Base-by-base conservation (phyloP, 202 grass and related monocot genomes). In the Schoenoplectus tabernaemontani region DNA sequence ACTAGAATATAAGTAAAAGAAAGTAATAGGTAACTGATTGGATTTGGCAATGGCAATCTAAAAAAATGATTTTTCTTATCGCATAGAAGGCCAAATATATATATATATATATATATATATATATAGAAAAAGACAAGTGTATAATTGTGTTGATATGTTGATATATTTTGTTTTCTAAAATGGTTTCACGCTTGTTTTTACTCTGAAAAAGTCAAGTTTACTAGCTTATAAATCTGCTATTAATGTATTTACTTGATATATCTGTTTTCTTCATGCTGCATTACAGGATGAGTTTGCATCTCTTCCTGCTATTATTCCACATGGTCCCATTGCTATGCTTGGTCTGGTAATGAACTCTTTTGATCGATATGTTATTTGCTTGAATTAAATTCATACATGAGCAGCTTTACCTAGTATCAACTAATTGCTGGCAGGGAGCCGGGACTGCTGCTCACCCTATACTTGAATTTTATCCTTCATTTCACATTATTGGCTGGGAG, bases 281-380 rank as follows among this genome's bases (percentile, higher is more conserved):
- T 61, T 89, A n/a, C 77, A 97, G 91, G 94, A 93, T 84, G 91
- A 93, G 66, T 93, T 93, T 61, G 91, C 90, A 62, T 91, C 86
- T 76, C 86, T 97, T 47, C 89, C 91, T 57, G 59, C 91, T 38
- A 84, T 97, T 56, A 47, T 97, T 82, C 94, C 94, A 39, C 82
- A 51, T 20, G 91, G 94, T 66, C 91, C 91, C 76, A 76, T 97
- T 87, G 91, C 94, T 75, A 88, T 97, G 82, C 84, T 97, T 87
- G 94, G 94, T 62, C 94, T 97, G 94, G 94, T 97, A 93, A 92
- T 83, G 23, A 83, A 56, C 82, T 83, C 2, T 3, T 78, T 5
- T 56, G 70, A 46, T 4, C 32, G 0, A n/a, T 64, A 20, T 59
- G 51, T 46, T 62, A 8, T 54, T 69, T 64, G 0, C 20, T 64